Conservation (phyloP, 768 basidiomycete species). For the Rhizopogon rudus region DNA sequence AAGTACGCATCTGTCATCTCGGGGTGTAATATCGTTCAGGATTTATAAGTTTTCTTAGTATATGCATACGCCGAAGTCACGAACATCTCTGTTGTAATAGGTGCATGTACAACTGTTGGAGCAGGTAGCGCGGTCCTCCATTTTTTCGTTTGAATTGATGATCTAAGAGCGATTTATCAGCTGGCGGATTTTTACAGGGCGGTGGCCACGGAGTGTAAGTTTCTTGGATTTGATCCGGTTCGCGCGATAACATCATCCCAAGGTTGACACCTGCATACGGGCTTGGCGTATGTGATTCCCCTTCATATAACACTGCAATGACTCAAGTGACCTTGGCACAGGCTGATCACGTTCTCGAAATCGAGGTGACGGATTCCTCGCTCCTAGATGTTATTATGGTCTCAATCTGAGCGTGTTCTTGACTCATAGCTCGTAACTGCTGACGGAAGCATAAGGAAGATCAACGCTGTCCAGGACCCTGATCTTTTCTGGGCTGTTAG, state of each 20-base stretch:
- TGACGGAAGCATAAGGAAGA: constrained; percentile 32
- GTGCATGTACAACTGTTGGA: constrained; percentile 17
- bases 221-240: not conserved
- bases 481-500: constrained; percentile 54
- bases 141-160: not conserved
- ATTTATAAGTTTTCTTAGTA: constrained; percentile 3
- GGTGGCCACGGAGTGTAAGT: constrained; percentile 38
- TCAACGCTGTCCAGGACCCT: constrained; percentile 35
- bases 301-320: not conserved
- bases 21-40: not conserved
- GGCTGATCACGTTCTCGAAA: constrained; percentile 44
- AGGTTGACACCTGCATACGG: constrained; percentile 36
- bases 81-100: constrained; percentile 14
- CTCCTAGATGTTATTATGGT: not conserved
- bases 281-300: constrained; percentile 27
- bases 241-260: not conserved
- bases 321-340: constrained; percentile 10
- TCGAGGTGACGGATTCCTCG: constrained; percentile 16
- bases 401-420: not conserved
- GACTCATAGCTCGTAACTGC: constrained; percentile 32
- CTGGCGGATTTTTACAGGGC: constrained; percentile 47
- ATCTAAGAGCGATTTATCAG: constrained; percentile 10
- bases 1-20: constrained; percentile 7
- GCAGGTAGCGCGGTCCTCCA: constrained; percentile 4
- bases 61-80: constrained; percentile 9